Base-by-base conservation (phyloP, 345 rosid genomes). In the Acer negundo region DNA sequence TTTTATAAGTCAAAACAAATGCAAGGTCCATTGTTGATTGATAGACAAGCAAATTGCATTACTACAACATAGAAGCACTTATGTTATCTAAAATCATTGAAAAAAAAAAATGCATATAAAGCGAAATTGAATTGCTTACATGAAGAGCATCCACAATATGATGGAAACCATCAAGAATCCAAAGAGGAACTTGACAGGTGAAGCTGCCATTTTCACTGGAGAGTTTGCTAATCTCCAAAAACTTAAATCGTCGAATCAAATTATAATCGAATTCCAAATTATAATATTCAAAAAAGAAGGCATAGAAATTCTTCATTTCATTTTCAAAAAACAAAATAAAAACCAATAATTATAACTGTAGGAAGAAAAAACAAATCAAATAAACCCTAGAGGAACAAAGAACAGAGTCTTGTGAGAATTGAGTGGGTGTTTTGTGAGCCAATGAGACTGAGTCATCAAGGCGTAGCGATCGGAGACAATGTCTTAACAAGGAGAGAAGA, bases 101-200 rank as follows among this genome's bases (percentile, higher is more conserved):
- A n/a, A 5, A 53, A 53, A 53, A 16, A 7, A 20, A 10, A 20
- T 9, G 63, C 22, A 59, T 7, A 22, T 35, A 66, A 35, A 35
- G 13, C 40, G 51, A 74, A 78, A 72, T 28, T 7, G 62, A 51
- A 69, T 28, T n/a, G 83, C 98, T 83, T 85, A 92, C 99, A 91
- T 86, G 90, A 96, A 91, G 81, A 92, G 81, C 84, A 92, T 77
- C 97, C 98, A 96, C 75, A 96, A 83, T 81, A 87, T 78, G 82
- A 96, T 82, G 81, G 90, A 96, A 79, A 85, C 80, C 67, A 90
- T 75, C 72, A 96, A 84, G 88, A 96, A 96, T 17, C 97, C 97
- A 62, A 91, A 87, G 85, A 96, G 92, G 87, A 94, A 89, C 78
- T 89, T 92, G 69, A 91, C 99, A n/a, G 97, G 98, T 56, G 98